A percentile compares a stretch with the other conserved stretches of the same genome.
phyloP scores from a whole-genome alignment of 148 eudicot genomes.

The Rhododendron williamsianum region DNA sequence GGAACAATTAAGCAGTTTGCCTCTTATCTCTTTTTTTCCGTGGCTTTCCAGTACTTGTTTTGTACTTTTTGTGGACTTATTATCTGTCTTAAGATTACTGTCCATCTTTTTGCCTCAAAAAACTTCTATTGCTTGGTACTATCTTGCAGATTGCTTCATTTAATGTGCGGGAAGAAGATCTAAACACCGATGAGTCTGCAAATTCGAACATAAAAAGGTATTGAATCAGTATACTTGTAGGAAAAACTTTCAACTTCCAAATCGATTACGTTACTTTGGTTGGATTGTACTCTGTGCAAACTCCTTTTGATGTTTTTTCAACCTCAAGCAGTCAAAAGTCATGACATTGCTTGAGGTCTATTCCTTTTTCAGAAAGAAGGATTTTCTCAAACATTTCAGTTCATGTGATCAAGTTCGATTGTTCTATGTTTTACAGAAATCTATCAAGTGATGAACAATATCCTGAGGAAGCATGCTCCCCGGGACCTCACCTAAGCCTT shows the following conservation, averaged over 20 bases:
- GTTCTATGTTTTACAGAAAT: neutral
- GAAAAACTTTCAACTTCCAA: neutral
- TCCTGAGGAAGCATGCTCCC: neutral
- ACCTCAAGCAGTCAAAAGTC: neutral
- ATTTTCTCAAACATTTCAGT: neutral
- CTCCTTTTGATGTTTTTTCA: neutral
- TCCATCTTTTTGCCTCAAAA: neutral
- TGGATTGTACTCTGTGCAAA: neutral
- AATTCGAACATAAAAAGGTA: neutral
- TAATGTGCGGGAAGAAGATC: neutral
- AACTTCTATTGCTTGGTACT: neutral
- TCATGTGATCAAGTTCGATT: neutral
- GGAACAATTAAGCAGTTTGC: neutral
- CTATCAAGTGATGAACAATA: neutral
- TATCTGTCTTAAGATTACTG: neutral
- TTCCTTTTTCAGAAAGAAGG: neutral
- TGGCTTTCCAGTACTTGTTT: neutral
- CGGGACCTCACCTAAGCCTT: conserved; percentile 8
- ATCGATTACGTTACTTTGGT: neutral
- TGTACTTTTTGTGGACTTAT: neutral
- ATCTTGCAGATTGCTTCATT: conserved; percentile 3
- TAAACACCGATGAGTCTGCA: neutral
- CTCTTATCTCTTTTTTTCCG: neutral
- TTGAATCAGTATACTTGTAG: neutral
- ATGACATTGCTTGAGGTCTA: neutral